Conservation (phyloP, 768 basidiomycete species). For the Trichaptum fuscoviolaceum region DNA sequence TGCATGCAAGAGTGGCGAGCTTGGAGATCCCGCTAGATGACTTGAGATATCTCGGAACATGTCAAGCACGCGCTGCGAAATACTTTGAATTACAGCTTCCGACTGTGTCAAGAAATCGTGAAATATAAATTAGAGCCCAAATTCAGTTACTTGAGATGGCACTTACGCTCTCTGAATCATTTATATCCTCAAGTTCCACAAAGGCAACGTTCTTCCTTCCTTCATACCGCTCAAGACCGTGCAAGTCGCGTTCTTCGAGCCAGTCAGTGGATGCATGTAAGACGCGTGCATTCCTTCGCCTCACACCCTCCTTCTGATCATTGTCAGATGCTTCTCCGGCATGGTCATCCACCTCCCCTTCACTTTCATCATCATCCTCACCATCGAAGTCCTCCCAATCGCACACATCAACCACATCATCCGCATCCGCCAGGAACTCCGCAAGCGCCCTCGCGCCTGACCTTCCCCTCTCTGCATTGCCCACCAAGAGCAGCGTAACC, state of each 20-base stretch:
- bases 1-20: not conserved
- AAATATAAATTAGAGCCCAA: slow-evolving; percentile 1
- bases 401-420: slow-evolving; percentile 60
- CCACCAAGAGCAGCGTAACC: slow-evolving; percentile 51
- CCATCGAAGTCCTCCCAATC: slow-evolving; percentile 47
- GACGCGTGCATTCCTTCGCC: slow-evolving; percentile 16
- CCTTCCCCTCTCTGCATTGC: slow-evolving; percentile 27
- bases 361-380: slow-evolving; percentile 23
- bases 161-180: slow-evolving; percentile 26
- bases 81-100: not conserved
- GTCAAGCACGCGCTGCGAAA: not conserved
- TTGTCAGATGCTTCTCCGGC: not conserved
- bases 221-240: slow-evolving; percentile 63
- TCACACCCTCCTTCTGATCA: not conserved
- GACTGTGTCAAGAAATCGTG: not conserved
- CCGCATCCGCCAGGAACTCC: slow-evolving; percentile 51
- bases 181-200: slow-evolving; percentile 38
- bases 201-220: slow-evolving; percentile 63
- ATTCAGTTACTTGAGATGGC: slow-evolving; percentile 35
- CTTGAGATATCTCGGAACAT: not conserved
- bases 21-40: not conserved
- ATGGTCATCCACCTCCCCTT: not conserved
- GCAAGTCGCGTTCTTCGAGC: slow-evolving; percentile 56
- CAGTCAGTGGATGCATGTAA: slow-evolving; percentile 65
- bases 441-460: slow-evolving; percentile 26